Conservation (phyloP, 768 basidiomycete genomes). For the Xanthoconium stramineum region DNA sequence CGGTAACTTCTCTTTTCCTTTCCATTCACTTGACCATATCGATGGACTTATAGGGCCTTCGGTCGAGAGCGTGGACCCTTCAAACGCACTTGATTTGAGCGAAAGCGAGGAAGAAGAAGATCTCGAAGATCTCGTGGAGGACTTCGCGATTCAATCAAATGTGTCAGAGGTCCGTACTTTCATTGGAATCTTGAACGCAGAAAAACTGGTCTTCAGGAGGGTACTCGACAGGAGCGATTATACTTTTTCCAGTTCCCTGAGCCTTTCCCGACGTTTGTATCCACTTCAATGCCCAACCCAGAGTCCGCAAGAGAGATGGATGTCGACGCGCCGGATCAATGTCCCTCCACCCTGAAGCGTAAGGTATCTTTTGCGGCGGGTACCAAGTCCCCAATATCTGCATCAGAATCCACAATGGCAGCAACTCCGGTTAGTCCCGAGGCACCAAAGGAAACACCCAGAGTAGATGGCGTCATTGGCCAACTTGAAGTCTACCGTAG, state of each 20-base stretch:
- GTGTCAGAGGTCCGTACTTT: conserved; percentile 36
- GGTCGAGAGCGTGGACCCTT: conserved; percentile 37
- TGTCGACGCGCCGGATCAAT: conserved; percentile 29
- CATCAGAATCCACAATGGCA: conserved; percentile 19
- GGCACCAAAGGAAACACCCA: conserved; percentile 30
- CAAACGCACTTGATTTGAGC: conserved; percentile 65
- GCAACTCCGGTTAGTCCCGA: conserved; percentile 20
- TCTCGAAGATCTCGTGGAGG: conserved; percentile 70
- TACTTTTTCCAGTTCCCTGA: conserved; percentile 91
- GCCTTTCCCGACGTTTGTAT: conserved; percentile 74
- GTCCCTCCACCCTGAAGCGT: conserved; percentile 34
- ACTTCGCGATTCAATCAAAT: conserved; percentile 50
- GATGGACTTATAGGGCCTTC: conserved; percentile 6
- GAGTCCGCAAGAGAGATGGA: conserved; percentile 31
- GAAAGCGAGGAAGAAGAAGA: conserved; percentile 80
- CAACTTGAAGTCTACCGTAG: conserved; percentile 82
- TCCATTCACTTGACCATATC: neutral
- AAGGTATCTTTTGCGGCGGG: conserved; percentile 63
- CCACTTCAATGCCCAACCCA: conserved; percentile 32
- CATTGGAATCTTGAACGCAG: neutral
- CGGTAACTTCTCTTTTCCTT: conserved; percentile 26
- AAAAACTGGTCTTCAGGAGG: conserved; percentile 36
- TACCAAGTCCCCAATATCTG: conserved; percentile 46
- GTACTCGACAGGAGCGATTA: conserved; percentile 58
- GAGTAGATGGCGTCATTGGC: conserved; percentile 76